Base-by-base conservation (phyloP, 2,329 filamentous ascomycete species). In the Coleophoma eucalyptorum region DNA sequence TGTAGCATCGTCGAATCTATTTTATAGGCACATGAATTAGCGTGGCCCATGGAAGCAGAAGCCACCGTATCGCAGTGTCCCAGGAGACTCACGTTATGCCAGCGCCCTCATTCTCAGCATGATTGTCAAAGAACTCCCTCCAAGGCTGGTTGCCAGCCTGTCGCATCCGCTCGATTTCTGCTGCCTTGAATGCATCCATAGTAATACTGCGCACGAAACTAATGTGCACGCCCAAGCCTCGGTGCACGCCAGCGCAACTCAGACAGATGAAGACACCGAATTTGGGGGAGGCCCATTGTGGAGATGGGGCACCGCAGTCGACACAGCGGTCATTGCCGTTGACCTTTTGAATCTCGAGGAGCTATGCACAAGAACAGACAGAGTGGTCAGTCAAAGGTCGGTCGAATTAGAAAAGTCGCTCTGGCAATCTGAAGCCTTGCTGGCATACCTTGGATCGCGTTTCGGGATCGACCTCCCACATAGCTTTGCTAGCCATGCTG, bases 401-500 rank as follows among this genome's bases (percentile, higher is more conserved):
- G 26, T 26, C 26, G 26, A 26, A 26, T 26, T 26, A 7, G 26
- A 26, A 8, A 26, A 26, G 26, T 26, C 26, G 26, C 26, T 26
- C 26, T 26, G 26, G 26, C 26, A 26, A 8, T 26, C 26, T 26
- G 26, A 26, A 26, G 26, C 26, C 26, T 26, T 26, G 26, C 26
- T 26, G 26, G 48, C 67, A 62, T 74, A 95, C 92, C 84, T 97
- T 97, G 67, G 88, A 90, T 73, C 90, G 84, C 55, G 93, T 97
- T 78, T 97, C 93, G 45, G 94, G 94, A 72, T 99, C 94, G 59
- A 99, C 91, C 76, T 99, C 94, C 94, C 94, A 99, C 88, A 96
- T 93, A 60, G 79, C 82, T 73, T 92, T 93, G 66, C 83, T 78
- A 59, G 81, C 74, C 81, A 84, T 66, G 13, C 8, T 61, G 19